A percentile compares a stretch with the other conserved stretches of the same genome.
Conservation (phyloP, 169 alveolate genomes). For the Plasmodium gonderi region DNA sequence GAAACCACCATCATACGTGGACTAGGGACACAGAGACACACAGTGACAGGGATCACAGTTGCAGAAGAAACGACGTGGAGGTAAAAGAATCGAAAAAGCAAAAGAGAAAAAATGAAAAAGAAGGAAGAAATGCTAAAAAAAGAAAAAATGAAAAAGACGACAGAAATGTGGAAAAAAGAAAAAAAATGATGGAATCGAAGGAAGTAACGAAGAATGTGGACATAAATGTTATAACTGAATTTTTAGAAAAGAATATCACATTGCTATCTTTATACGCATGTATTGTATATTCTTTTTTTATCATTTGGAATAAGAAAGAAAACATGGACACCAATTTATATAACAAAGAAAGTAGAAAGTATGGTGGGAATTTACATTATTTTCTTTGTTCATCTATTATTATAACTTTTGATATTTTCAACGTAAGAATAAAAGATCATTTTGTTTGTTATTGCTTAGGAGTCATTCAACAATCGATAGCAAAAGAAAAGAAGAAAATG, state of each 20-base stretch:
- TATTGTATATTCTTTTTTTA: constrained; percentile 32
- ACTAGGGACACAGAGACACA: too few species aligned
- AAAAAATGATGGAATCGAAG: background rate
- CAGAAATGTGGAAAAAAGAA: background rate
- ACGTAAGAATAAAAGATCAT: constrained; percentile 38
- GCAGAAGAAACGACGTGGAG: background rate
- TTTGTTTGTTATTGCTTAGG: constrained; percentile 38
- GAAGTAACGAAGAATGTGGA: background rate
- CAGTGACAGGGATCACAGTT: too few species aligned
- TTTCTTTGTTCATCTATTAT: constrained; percentile 38
- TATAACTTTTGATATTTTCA: constrained; percentile 58
- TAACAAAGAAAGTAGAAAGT: constrained; percentile 23
- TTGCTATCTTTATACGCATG: constrained; percentile 46
- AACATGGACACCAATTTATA: constrained; percentile 49
- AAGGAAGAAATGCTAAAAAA: background rate
- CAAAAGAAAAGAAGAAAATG: constrained; percentile 45
- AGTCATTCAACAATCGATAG: constrained; percentile 16
- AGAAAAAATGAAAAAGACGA: background rate
- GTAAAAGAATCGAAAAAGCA: background rate
- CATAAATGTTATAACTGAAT: constrained; percentile 7
- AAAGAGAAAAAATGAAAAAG: background rate
- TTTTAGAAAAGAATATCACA: constrained; percentile 47
- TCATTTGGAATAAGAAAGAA: constrained; percentile 32
- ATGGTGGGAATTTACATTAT: constrained; percentile 50
- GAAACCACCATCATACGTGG: too few species aligned